Evolutionary conservation across 495 filamentous ascomycete genomes (phyloP), one percentile per base, ranked within the genome.

Genomic region (Diplogelasinospora grovesii): DNA sequence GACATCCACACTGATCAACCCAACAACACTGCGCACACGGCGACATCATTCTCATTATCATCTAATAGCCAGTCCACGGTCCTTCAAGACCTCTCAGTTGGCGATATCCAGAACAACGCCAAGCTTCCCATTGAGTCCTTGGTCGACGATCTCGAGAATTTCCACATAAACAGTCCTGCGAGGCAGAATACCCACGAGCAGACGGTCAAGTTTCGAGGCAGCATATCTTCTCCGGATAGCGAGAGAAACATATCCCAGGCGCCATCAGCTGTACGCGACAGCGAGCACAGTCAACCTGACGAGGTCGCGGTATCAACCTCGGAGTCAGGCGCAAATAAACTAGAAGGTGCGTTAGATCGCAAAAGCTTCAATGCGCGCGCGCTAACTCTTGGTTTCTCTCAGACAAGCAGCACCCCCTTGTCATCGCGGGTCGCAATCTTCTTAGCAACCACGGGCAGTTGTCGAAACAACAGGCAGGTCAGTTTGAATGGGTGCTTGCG

Each of bases 401-500:
- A n/a, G n/a, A n/a, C n/a, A n/a, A n/a, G n/a, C n/a, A 32, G 38
- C 50, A 52, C 32, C 45, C 58, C 19, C 54, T 74, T 15, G 46
- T 56, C 5, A 35, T 50, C 36, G 61, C 62, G 31, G 54, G 56
- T 37, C 54, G 45, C 34, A 48, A 55, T 20, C 48, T 66, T 32
- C 52, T 60, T 18, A 53, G 53, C 40, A 54, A 54, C 41, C 39
- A 59, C 30, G 59, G 67, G 48, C 60, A 72, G 42, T 32, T 71
- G 36, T 49, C 57, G 35, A 71, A 70, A 50, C 68, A 72, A 55
- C 63, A 66, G 46, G 61, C 65, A 61, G 68, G 73, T 63, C 64
- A 68, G 55, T 76, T 64, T 48, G 62, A 71, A 37, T 70, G 64
- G 54, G 48, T 71, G 36, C 45, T 71, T 29, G 56, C 66, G 33